Base-by-base conservation (phyloP, 1,139 yeast species). In the Magnusiomyces suaveolens region DNA sequence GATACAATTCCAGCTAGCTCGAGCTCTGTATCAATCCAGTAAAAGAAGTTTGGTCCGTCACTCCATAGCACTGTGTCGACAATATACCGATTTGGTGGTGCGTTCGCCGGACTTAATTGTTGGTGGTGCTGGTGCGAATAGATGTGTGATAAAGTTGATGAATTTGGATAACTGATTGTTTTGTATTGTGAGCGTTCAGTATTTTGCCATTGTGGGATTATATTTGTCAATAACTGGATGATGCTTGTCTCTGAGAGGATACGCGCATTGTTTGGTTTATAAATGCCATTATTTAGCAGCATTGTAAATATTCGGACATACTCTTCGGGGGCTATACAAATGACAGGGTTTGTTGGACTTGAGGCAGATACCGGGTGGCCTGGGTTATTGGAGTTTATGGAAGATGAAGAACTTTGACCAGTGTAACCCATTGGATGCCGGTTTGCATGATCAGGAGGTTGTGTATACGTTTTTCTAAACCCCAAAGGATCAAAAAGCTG, bases 401-500 rank as follows among this genome's bases (percentile, higher is more conserved):
- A n/a, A n/a, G n/a, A n/a, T n/a, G n/a, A n/a, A n/a, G n/a, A n/a
- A n/a, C n/a, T n/a, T n/a, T n/a, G n/a, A n/a, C n/a, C n/a, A n/a
- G n/a, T n/a, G n/a, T n/a, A n/a, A n/a, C n/a, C n/a, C n/a, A n/a
- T n/a, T n/a, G n/a, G n/a, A n/a, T n/a, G n/a, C n/a, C n/a, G n/a
- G n/a, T n/a, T n/a, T n/a, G n/a, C n/a, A n/a, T n/a, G n/a, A n/a
- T n/a, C n/a, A n/a, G n/a, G n/a, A n/a, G n/a, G n/a, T n/a, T n/a
- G n/a, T n/a, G n/a, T n/a, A n/a, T n/a, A n/a, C 55, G 51, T 1
- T 41, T n/a, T 38, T 48, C 46, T 18, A 36, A 41, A 1, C 41
- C 75, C 80, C 12, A 74, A 68, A 2, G 80, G 80, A 29, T 69
- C 69, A 57, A 77, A 76, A 2, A 80, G 64, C 51, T 72, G 58